Base-by-base conservation (phyloP, 202 grass and related monocot genomes). In the Saccharum hybrid region DNA sequence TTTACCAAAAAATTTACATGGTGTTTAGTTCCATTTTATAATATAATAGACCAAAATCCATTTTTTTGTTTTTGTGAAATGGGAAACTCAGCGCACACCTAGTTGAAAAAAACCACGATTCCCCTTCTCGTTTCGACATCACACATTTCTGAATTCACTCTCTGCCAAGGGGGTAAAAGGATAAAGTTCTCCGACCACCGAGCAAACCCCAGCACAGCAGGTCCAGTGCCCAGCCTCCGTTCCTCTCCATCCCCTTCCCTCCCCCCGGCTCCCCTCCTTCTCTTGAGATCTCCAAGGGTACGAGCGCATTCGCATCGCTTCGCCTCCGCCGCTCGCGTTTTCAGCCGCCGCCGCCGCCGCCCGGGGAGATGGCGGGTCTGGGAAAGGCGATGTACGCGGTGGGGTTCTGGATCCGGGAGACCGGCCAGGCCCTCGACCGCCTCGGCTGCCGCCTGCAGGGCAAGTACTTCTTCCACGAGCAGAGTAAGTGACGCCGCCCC, bases 351-450 rank as follows among this genome's bases (percentile, higher is more conserved):
- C 22, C 33, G 15, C 41, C 8, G 51, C 78, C 62, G 41, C 49
- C 86, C 26, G 36, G 84, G 43, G 86, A 88, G 78, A 86, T 90
- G 89, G 82, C 86, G 63, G 87, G 87, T 68, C 41, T 93, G 73
- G 88, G 91, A 48, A 96, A 96, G 82, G 88, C 90, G 83, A 81
- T 96, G 74, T 96, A 96, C 86, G 72, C 90, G 76, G 88, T 96
- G 38, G 93, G 93, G 48, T 92, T 96, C 88, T 96, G 90, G 93
- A 88, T 96, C 88, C 86, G 90, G 79, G 93, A 93, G 83, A 93
- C 93, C 51, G 93, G 93, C 62, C 93, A 96, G 79, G 93, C 93
- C 68, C 63, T 96, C 77, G 93, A 96, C 77, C 93, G 93, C 72
- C 76, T 96, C 69, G 93, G 93, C 71, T 83, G 88, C 86, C 93